Conservation (phyloP, 2,329 filamentous ascomycete species). For the Ophiostoma populinum region DNA sequence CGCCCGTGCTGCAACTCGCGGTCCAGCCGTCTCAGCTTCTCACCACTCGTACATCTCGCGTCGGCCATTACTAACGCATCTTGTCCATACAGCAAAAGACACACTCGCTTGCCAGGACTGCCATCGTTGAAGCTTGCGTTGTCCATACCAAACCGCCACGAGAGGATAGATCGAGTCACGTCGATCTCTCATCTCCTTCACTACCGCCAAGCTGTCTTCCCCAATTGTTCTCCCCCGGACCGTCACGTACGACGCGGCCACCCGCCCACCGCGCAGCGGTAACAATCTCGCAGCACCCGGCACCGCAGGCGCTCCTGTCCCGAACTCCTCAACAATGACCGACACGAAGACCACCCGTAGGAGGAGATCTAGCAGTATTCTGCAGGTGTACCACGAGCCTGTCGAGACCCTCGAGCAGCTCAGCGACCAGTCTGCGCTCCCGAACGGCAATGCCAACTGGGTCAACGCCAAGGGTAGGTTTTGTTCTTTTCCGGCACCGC, state of each 20-base stretch:
- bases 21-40: no score
- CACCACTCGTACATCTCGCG: no score
- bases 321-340: conserved; percentile 35
- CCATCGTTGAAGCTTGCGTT: background rate
- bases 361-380: conserved; percentile 89
- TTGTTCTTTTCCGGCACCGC: no score
- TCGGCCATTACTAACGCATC: no score
- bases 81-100: no score
- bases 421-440: conserved; percentile 85
- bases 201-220: conserved; percentile 94
- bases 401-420: conserved; percentile 94
- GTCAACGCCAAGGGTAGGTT: conserved; percentile 96
- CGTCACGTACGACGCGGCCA: conserved; percentile 78
- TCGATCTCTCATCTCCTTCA: conserved; percentile 21
- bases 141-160: background rate
- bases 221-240: conserved; percentile 72
- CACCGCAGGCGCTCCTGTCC: conserved; percentile 18
- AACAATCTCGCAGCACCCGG: conserved; percentile 13
- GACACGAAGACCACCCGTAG: conserved; percentile 56
- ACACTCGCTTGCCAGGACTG: no score
- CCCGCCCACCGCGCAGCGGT: conserved; percentile 49
- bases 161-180: background rate
- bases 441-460: conserved; percentile 96
- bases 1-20: no score
- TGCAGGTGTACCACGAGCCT: conserved; percentile 86